Percentiles rank a stretch among this genome's conserved stretches.
Evolutionary conservation across 106 monocot genomes (phyloP).

Genomic region (Dendrobium huoshanense): DNA sequence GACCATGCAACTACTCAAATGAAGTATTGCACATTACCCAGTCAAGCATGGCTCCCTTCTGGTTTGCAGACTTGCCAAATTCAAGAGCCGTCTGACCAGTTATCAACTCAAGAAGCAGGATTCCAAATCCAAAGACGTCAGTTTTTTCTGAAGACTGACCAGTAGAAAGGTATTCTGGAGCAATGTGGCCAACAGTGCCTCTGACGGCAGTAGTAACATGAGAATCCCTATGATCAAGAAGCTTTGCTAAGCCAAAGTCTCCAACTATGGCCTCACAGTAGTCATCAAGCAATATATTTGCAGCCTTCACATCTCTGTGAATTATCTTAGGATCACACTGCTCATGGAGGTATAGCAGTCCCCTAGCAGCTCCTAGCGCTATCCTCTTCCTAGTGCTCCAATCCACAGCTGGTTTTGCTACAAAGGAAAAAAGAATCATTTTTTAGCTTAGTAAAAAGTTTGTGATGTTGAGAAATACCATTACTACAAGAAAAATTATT

Average conservation of each 20-base stretch:
- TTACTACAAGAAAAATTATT: background rate
- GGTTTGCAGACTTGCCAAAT: constrained; percentile 26
- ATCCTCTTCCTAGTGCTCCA: constrained; percentile 24
- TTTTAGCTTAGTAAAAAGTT: background rate
- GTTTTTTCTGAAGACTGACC: constrained; percentile 30
- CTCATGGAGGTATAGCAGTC: constrained; percentile 23
- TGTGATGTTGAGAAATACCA: background rate
- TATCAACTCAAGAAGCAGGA: constrained; percentile 21
- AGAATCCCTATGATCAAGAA: constrained; percentile 25
- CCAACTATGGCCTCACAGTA: constrained; percentile 26
- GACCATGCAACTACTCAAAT: too few species aligned
- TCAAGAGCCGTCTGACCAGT: constrained; percentile 23
- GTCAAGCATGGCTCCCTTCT: constrained; percentile 32
- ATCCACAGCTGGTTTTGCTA: constrained; percentile 19
- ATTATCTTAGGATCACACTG: constrained; percentile 33
- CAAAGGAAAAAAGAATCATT: background rate
- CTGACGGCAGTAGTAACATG: constrained; percentile 25
- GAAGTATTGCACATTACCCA: constrained; percentile 10
- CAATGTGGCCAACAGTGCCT: constrained; percentile 26
- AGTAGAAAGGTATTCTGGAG: constrained; percentile 27
- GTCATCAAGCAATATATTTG: constrained; percentile 28
- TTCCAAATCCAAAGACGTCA: constrained; percentile 29
- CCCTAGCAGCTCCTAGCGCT: constrained; percentile 26
- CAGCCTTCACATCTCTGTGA: constrained; percentile 25
- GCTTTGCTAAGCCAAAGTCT: constrained; percentile 27